Base-by-base conservation (phyloP, 305 asterid species). In the Plantago coronopus region DNA sequence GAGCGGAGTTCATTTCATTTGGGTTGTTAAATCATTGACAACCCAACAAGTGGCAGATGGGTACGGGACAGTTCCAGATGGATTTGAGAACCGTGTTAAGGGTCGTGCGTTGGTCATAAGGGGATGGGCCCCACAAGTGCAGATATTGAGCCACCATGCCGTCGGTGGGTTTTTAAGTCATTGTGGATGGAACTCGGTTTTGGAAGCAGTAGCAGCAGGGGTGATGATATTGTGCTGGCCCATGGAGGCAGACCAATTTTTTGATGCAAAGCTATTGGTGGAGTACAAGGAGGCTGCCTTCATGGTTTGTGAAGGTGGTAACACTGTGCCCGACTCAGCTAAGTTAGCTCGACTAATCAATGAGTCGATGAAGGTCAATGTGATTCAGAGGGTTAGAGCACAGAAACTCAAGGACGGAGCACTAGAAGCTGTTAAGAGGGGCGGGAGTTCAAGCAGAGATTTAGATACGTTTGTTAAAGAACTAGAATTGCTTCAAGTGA, bases 241-340 rank as follows among this genome's bases (percentile, higher is more conserved):
- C 7, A 86, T 89, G 95, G 95, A 84, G 62, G 97, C 95, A 0
- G 95, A 86, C 65, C 95, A 89, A 13, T 87, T 75, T 73, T 59
- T 66, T 17, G 69, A 83, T 40, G 83, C 74, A 0, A 78, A 64
- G 76, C 48, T 77, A 13, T 48, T 89, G 78, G 85, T 78, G 45
- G 90, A 89, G 7, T 73, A 68, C 46, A 59, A 69, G 46, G 79
- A 77, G 14, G 74, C 70, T 0, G 83, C 83, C 0, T 56, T 79
- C 11, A 70, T 44, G 1, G 79, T 83, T 47, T 79, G 78, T 0
- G 78, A 81, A 71, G 97, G 95, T 0, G 37, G 43, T 0, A 65
- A 75, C 13, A 67, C 72, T 0, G 88, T 87, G 57, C 95, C 95
- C 0, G 74, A 83, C 68, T 38, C 93, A 0, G 50, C 19, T 14